These are phyloP conservation scores for Cystoderma amianthinum DNA, from an alignment of 768 basidiomycete genomes.

Conservation along the genomic window DNA sequence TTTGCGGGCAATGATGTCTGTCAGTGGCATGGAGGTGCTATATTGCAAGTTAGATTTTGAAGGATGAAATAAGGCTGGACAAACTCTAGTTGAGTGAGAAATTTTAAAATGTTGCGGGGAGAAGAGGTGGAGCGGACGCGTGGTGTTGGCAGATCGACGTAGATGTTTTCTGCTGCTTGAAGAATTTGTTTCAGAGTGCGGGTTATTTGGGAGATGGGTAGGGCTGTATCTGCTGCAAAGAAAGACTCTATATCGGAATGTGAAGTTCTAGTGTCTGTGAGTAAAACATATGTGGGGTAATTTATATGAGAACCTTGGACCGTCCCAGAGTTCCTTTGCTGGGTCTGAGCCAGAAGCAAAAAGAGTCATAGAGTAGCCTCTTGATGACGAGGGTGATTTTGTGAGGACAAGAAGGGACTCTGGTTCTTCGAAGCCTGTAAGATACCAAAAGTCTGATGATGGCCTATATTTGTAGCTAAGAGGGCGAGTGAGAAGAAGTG, in stretches of 20 bases:
- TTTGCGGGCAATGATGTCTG: slow-evolving; percentile 35
- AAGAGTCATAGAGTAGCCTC: slow-evolving; percentile 80
- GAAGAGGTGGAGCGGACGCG: slow-evolving; percentile 44
- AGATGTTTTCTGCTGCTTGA: too few species aligned
- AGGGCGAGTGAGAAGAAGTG: slow-evolving; percentile 5
- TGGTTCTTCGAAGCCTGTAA: slow-evolving; percentile 94
- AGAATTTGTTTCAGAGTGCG: too few species aligned
- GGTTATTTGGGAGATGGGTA: slow-evolving; percentile 47
- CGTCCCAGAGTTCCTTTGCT: slow-evolving; percentile 87
- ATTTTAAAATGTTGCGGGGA: slow-evolving; percentile 41
- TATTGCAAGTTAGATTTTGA: slow-evolving; percentile 52
- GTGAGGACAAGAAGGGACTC: slow-evolving; percentile 85
- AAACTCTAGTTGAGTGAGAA: slow-evolving; percentile 32
- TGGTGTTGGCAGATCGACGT: too few species aligned
- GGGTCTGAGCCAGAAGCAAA: slow-evolving; percentile 75
- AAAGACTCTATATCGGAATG: slow-evolving; percentile 53
- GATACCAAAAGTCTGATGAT: slow-evolving; percentile 89
- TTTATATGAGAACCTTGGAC: slow-evolving; percentile 46
- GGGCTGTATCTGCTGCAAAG: slow-evolving; percentile 77
- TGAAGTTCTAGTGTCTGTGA: slow-evolving; percentile 46
- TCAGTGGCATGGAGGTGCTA: slow-evolving; percentile 42
- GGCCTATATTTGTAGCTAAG: slow-evolving; percentile 92
- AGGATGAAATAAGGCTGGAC: slow-evolving; percentile 26
- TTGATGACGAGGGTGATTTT: slow-evolving; percentile 17
- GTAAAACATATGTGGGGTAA: not conserved